Conservation (phyloP, 306 rosid genomes). For the Cicer judaicum region DNA sequence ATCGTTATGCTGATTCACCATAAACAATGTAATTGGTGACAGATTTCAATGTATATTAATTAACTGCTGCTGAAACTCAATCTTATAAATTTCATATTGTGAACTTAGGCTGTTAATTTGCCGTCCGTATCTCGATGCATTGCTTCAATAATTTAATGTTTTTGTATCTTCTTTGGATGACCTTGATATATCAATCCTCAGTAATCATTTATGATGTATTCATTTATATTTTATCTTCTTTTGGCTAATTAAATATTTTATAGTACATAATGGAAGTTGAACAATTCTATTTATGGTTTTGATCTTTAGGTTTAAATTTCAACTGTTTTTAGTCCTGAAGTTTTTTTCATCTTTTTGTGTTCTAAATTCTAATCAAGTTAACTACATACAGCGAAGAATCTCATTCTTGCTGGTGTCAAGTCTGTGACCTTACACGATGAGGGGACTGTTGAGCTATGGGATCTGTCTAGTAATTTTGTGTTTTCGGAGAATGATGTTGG, state of each 20-base stretch:
- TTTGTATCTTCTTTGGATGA: not conserved
- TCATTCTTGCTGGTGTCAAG: constrained; percentile 92
- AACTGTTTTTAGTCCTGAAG: not conserved
- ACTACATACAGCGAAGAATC: constrained; percentile 84
- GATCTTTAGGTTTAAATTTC: constrained; percentile 12
- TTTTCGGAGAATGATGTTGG: constrained; percentile 82
- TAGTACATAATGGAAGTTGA: not conserved
- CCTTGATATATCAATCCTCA: not conserved
- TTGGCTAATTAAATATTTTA: not conserved
- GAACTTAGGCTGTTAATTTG: not conserved
- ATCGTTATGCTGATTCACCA: too few species aligned
- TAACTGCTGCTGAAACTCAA: not conserved
- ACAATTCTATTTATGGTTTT: not conserved
- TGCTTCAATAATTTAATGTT: not conserved
- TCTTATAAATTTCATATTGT: not conserved
- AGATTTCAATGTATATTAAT: not conserved
- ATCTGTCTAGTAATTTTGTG: constrained; percentile 76
- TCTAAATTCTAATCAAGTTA: constrained; percentile 33
- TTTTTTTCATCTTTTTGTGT: constrained; percentile 14
- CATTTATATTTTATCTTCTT: not conserved
- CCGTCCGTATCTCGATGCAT: not conserved
- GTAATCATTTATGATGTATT: constrained; percentile 2
- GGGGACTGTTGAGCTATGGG: constrained; percentile 83
- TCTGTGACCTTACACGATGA: constrained; percentile 91
- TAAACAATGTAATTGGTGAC: not conserved